phyloP scores from a whole-genome alignment of 2,329 filamentous ascomycete genomes.

The Ascochyta lentis region DNA sequence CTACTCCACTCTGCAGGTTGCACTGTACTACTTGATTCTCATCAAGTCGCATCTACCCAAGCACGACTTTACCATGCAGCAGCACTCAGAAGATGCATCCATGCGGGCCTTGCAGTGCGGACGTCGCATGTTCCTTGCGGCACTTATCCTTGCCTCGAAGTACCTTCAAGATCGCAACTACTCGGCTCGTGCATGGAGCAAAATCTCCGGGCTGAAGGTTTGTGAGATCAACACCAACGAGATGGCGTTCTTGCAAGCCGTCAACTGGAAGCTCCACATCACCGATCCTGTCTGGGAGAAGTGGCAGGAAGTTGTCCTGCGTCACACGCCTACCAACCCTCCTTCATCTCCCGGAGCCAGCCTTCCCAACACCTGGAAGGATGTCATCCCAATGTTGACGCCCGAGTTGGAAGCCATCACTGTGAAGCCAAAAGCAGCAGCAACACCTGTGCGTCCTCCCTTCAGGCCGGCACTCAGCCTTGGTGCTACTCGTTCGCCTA shows the following conservation, averaged over 20 bases:
- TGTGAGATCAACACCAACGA: slow-evolving; percentile 97
- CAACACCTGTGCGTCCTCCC: slow-evolving; percentile 34
- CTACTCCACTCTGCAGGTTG: slow-evolving; percentile 96
- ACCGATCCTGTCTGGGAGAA: slow-evolving; percentile 86
- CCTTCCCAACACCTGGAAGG: slow-evolving; percentile 53
- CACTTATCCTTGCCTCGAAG: slow-evolving; percentile 94
- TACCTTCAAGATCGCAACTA: slow-evolving; percentile 98
- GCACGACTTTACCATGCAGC: slow-evolving; percentile 85
- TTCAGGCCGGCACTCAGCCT: slow-evolving; percentile 34
- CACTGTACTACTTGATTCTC: slow-evolving; percentile 92
- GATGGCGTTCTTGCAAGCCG: slow-evolving; percentile 84
- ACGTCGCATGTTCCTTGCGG: slow-evolving; percentile 94
- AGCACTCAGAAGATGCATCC: slow-evolving; percentile 71
- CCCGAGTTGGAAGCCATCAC: slow-evolving; percentile 62
- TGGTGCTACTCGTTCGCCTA: slow-evolving; percentile 32
- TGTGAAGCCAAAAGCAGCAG: slow-evolving; percentile 42
- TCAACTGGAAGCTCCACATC: slow-evolving; percentile 95
- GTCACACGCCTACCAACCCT: slow-evolving; percentile 71
- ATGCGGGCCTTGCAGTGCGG: slow-evolving; percentile 90
- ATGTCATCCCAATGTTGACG: slow-evolving; percentile 62
- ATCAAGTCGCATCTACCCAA: slow-evolving; percentile 89
- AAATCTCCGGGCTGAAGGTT: slow-evolving; percentile 95
- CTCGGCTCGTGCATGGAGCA: slow-evolving; percentile 96
- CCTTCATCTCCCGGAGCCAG: slow-evolving; percentile 48
- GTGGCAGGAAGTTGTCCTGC: slow-evolving; percentile 92